Conservation (phyloP, 2,329 filamentous ascomycete species). For the Emericellopsis atlantica region DNA sequence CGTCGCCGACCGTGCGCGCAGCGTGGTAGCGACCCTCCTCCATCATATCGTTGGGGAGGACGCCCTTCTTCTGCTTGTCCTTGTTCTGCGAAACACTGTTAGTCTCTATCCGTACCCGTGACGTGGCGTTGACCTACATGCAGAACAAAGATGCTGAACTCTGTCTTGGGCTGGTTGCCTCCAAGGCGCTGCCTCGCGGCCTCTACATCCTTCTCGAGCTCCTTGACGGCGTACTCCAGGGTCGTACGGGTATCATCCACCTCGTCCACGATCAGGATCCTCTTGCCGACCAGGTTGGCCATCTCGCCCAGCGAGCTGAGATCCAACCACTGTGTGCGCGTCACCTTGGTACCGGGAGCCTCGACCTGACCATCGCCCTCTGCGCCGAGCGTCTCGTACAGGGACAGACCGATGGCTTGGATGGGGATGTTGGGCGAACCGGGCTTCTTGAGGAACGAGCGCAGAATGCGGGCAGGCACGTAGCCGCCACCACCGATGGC, state of each 20-base stretch:
- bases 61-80: constrained; percentile 90
- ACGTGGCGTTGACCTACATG: constrained; percentile 47
- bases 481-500: constrained; percentile 97
- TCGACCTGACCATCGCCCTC: constrained; percentile 41
- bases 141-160: constrained; percentile 90
- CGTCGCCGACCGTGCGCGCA: constrained; percentile 77
- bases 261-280: constrained; percentile 86
- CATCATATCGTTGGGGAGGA: constrained; percentile 67
- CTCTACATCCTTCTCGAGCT: constrained; percentile 91
- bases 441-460: constrained; percentile 88
- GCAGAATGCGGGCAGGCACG: constrained; percentile 90
- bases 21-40: constrained; percentile 62
- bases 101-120: background rate
- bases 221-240: constrained; percentile 83
- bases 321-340: constrained; percentile 96
- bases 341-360: constrained; percentile 81
- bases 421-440: constrained; percentile 92
- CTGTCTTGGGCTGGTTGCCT: constrained; percentile 52
- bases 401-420: constrained; percentile 93
- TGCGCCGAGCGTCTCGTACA: constrained; percentile 72
- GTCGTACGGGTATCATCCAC: constrained; percentile 93
- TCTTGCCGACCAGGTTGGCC: constrained; percentile 81
- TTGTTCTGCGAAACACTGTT: constrained; percentile 58
- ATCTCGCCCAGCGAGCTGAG: constrained; percentile 71
- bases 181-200: constrained; percentile 63